Evolutionary conservation across 1,139 yeast species (phyloP).

Genomic region (Blastobotrys indianensis): DNA sequence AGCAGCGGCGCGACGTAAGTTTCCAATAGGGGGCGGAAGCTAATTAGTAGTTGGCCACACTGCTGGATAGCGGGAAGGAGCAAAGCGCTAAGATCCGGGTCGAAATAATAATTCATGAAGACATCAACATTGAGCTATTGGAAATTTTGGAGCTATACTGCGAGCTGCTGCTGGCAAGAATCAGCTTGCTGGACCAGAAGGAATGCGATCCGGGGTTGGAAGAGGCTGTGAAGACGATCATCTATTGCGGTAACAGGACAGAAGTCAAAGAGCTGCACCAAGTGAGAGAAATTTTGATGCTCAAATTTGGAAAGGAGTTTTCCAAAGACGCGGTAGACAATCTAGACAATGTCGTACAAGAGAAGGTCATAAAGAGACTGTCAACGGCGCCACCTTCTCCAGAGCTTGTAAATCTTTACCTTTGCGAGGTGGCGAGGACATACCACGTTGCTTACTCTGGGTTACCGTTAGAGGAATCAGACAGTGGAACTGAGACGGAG

Average conservation of each 20-base stretch:
- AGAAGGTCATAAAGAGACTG: slow-evolving; percentile 58
- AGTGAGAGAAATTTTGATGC: slow-evolving; percentile 56
- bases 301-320: slow-evolving; percentile 61
- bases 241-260: slow-evolving; percentile 65
- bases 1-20: slow-evolving; percentile 56
- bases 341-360: slow-evolving; percentile 51
- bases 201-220: slow-evolving; percentile 59
- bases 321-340: slow-evolving; percentile 60
- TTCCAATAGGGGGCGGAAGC: not conserved
- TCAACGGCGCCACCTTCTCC: slow-evolving; percentile 61
- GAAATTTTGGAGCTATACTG: slow-evolving; percentile 80
- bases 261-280: slow-evolving; percentile 67
- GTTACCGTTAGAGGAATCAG: slow-evolving; percentile 29
- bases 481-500: slow-evolving; percentile 27
- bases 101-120: slow-evolving; percentile 81
- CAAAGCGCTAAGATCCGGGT: slow-evolving; percentile 81
- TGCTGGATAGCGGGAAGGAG: slow-evolving; percentile 65
- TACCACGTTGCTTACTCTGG: slow-evolving; percentile 67
- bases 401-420: slow-evolving; percentile 61
- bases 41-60: slow-evolving; percentile 54
- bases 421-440: slow-evolving; percentile 75
- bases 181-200: slow-evolving; percentile 46
- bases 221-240: slow-evolving; percentile 69
- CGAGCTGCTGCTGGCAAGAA: slow-evolving; percentile 73
- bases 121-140: slow-evolving; percentile 71